Percentiles rank a stretch among this genome's conserved stretches.
Evolutionary conservation across 108 stramenopile genomes (phyloP).

Genomic region (Craspedostauros australis): DNA sequence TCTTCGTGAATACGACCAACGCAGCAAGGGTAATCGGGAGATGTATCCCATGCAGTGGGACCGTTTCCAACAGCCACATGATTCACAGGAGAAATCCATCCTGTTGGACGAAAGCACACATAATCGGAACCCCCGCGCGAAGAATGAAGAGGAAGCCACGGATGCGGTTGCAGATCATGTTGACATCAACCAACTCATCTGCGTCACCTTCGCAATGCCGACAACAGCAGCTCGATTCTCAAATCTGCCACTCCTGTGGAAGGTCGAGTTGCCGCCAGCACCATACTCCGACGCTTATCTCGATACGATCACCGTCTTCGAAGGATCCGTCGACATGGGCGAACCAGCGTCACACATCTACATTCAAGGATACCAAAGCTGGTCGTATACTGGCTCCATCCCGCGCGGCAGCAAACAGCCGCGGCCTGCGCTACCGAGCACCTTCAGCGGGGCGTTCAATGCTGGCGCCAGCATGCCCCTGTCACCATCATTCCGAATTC

Average conservation of each 20-base stretch:
- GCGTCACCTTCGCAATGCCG: slow-evolving; percentile 38
- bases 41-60: background rate
- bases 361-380: slow-evolving; percentile 81
- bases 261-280: slow-evolving; percentile 63
- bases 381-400: slow-evolving; percentile 78
- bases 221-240: background rate
- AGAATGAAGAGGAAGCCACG: background rate
- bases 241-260: slow-evolving; percentile 72
- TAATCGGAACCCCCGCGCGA: background rate
- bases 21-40: slow-evolving; percentile 6
- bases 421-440: slow-evolving; percentile 60
- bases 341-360: slow-evolving; percentile 70
- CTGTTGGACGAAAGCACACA: slow-evolving; percentile 8
- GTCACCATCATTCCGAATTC: background rate
- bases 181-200: slow-evolving; percentile 8
- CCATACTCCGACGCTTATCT: slow-evolving; percentile 21
- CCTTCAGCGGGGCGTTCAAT: slow-evolving; percentile 75
- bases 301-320: slow-evolving; percentile 69
- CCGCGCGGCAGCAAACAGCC: slow-evolving; percentile 69
- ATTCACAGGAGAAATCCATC: too few species aligned
- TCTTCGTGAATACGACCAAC: slow-evolving; percentile 10
- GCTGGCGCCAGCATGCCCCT: slow-evolving; percentile 34
- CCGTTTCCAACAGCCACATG: slow-evolving; percentile 5
- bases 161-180: slow-evolving; percentile 5
- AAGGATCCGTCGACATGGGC: slow-evolving; percentile 45